phyloP scores from a whole-genome alignment of 2,329 filamentous ascomycete species.

The Teratosphaeria nubilosa region DNA sequence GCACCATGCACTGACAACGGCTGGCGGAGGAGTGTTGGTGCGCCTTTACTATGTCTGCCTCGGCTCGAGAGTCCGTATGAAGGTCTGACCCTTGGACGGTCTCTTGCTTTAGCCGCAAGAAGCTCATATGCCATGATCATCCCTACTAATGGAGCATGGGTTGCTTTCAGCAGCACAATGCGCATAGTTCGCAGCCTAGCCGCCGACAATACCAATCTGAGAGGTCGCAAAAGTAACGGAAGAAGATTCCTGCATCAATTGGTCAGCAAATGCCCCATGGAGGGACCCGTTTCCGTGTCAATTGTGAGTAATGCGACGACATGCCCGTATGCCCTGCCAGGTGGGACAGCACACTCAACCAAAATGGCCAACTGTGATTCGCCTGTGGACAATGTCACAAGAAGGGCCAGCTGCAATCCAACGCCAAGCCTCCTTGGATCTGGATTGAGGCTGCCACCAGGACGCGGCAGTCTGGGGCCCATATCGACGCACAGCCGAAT shows the following conservation, averaged over 20 bases:
- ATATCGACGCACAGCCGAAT: background rate
- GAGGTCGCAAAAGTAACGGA: conserved; percentile 60
- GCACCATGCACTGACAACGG: conserved; percentile 2
- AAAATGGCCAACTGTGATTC: background rate
- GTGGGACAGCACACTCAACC: background rate
- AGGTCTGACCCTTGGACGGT: conserved; percentile 4
- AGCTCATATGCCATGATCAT: conserved; percentile 58
- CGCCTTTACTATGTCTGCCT: conserved; percentile 17
- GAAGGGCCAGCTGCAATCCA: background rate
- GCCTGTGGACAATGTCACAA: background rate
- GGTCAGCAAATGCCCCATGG: background rate
- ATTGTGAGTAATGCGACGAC: background rate
- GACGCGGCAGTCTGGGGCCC: background rate
- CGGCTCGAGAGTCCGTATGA: conserved; percentile 15
- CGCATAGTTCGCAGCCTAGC: conserved; percentile 52
- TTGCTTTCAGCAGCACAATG: conserved; percentile 49
- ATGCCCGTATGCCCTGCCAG: background rate
- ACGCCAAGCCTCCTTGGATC: background rate
- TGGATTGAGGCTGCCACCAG: background rate
- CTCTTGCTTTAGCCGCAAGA: conserved; percentile 20
- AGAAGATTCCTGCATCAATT: conserved; percentile 51
- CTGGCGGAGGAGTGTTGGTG: conserved; percentile 2
- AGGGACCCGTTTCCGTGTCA: background rate
- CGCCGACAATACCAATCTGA: conserved; percentile 57
- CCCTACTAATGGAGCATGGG: conserved; percentile 58